phyloP scores from a whole-genome alignment of 257 asterid species.

The Solanum sejunctum region DNA sequence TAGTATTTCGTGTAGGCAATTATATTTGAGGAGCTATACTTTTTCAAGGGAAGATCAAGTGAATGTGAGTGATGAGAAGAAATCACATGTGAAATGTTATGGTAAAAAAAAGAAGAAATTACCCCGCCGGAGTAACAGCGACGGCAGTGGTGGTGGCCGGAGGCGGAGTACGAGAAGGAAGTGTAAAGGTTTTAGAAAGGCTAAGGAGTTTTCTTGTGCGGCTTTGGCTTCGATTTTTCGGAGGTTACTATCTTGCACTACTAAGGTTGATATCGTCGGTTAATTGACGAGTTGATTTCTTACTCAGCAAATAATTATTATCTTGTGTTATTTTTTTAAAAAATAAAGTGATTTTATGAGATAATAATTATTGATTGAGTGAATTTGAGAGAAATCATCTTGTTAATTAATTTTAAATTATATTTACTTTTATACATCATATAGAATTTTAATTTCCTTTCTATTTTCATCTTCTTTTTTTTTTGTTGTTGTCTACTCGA shows the following conservation, averaged over 20 bases:
- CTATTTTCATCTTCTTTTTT: neutral
- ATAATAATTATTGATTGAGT: neutral
- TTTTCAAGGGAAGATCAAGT: conserved; percentile 64
- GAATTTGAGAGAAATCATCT: neutral
- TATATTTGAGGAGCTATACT: conserved; percentile 78
- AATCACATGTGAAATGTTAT: conserved; percentile 27
- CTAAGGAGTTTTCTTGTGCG: conserved; percentile 22
- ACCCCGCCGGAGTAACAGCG: neutral
- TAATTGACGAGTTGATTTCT: neutral
- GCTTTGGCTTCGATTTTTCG: conserved; percentile 51
- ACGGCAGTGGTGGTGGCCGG: neutral
- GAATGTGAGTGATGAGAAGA: conserved; percentile 1
- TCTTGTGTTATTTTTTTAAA: fast-evolving
- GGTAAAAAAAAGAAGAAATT: conserved; percentile 1
- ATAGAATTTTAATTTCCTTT: neutral
- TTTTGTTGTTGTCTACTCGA: neutral
- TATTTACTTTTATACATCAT: neutral
- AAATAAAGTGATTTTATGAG: neutral
- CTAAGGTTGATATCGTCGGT: conserved; percentile 58
- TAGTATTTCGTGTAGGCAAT: conserved; percentile 70
- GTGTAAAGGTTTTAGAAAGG: conserved; percentile 23
- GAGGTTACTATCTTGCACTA: conserved; percentile 68
- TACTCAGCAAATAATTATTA: neutral
- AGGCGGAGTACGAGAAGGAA: conserved; percentile 9
- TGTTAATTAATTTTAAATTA: conserved; percentile 6